phyloP scores from a whole-genome alignment of 257 asterid species.

The Gentiana straminea region DNA sequence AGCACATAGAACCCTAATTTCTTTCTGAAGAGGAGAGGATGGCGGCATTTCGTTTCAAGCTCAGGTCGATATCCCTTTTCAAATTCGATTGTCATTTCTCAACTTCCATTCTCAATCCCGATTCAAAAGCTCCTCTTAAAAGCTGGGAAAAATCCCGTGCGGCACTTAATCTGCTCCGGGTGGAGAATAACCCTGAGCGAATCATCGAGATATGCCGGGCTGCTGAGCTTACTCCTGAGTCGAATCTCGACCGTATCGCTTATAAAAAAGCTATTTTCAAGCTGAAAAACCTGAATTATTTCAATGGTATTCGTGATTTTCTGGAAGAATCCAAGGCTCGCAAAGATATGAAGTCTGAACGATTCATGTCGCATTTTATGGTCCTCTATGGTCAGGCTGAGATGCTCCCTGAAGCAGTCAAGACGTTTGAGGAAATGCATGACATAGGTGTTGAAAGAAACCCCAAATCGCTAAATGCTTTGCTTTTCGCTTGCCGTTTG shows the following conservation, averaged over 20 bases:
- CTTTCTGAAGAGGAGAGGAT: too few relatives aligned
- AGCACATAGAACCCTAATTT: too few relatives aligned
- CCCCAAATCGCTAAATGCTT: constrained; percentile 47
- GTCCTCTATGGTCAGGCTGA: constrained; percentile 72
- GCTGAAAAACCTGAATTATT: constrained; percentile 37
- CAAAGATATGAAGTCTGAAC: constrained; percentile 33
- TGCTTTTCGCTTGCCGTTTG: constrained; percentile 52
- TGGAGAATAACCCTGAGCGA: constrained; percentile 75
- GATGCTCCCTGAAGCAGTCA: constrained; percentile 38
- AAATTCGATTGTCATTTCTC: constrained; percentile 28
- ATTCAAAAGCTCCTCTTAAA: constrained; percentile 27
- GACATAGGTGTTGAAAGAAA: constrained; percentile 34
- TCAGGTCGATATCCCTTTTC: constrained; percentile 23
- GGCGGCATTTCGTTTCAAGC: constrained; percentile 49
- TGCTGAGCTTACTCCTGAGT: constrained; percentile 55
- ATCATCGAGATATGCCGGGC: constrained; percentile 68
- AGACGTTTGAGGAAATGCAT: constrained; percentile 59
- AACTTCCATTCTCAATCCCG: constrained; percentile 31
- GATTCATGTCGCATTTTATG: constrained; percentile 40
- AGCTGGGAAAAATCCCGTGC: constrained; percentile 55
- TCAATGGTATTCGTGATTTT: constrained; percentile 40
- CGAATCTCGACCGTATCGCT: constrained; percentile 61
- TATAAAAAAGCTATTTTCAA: constrained; percentile 47
- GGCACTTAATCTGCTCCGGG: constrained; percentile 52
- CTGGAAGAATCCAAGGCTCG: constrained; percentile 42